Conservation (phyloP, 2,329 filamentous ascomycete genomes). For the Aspergillus hortae region DNA sequence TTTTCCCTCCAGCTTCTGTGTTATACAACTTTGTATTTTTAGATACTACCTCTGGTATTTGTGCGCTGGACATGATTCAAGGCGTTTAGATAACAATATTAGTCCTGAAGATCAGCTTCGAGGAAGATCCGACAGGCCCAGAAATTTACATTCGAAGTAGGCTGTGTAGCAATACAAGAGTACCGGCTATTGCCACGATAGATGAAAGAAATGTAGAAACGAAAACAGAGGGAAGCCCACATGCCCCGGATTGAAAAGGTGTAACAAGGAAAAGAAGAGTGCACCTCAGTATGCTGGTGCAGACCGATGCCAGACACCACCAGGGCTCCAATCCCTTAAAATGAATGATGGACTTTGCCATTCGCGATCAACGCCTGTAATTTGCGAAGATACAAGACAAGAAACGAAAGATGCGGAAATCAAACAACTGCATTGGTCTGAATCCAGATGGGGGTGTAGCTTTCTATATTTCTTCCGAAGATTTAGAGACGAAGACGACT, state of each 20-base stretch:
- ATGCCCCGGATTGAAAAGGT: background rate
- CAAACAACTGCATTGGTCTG: slow-evolving; percentile 5
- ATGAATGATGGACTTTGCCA: slow-evolving; percentile 1
- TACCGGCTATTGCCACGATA: background rate
- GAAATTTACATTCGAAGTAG: slow-evolving; percentile 13
- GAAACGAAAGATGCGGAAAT: slow-evolving; percentile 8
- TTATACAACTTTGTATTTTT: slow-evolving; percentile 23
- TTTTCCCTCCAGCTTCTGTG: slow-evolving; percentile 1
- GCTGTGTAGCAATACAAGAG: slow-evolving; percentile 13
- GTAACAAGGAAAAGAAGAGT: background rate
- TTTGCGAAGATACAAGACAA: slow-evolving; percentile 11
- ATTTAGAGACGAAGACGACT: background rate
- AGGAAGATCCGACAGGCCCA: background rate
- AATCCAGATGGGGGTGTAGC: background rate
- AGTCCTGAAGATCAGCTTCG: slow-evolving; percentile 3
- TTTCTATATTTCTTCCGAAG: slow-evolving; percentile 12
- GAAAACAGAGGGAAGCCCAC: background rate
- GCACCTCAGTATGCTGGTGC: background rate
- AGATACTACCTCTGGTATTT: slow-evolving; percentile 10
- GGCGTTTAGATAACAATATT: slow-evolving; percentile 12
- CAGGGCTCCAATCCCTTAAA: background rate
- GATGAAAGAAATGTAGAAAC: background rate
- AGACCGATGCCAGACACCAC: background rate
- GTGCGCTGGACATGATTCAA: slow-evolving; percentile 12
- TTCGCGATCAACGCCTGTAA: slow-evolving; percentile 19